Percentiles rank a stretch among this genome's conserved stretches.
Evolutionary conservation across 2,329 filamentous ascomycete genomes (phyloP).

Genomic region (Akanthomyces uredinophilus): DNA sequence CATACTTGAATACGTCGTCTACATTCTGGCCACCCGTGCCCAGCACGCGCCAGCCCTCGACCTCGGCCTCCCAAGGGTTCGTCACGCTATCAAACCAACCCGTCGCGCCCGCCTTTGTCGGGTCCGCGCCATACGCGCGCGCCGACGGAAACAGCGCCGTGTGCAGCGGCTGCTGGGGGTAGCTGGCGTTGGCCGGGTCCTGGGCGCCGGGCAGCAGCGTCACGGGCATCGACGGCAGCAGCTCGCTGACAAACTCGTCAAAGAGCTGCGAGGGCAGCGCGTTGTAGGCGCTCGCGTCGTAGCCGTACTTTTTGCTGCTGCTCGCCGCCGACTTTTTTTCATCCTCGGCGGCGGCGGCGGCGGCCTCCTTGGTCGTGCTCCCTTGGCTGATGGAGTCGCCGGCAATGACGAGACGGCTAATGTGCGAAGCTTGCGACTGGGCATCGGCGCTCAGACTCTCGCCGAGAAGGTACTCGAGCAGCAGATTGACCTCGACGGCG

Average conservation of each 20-base stretch:
- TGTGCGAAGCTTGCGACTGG: conserved; percentile 57
- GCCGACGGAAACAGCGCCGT: conserved; percentile 81
- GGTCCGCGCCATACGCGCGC: conserved; percentile 57
- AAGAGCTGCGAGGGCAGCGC: conserved; percentile 76
- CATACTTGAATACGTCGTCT: conserved; percentile 89
- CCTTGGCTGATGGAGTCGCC: conserved; percentile 74
- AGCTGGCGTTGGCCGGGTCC: conserved; percentile 83
- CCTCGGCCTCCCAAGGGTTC: conserved; percentile 86
- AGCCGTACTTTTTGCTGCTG: conserved; percentile 77
- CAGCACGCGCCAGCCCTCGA: conserved; percentile 84
- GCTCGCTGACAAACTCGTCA: conserved; percentile 72
- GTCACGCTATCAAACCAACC: conserved; percentile 86
- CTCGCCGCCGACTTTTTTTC: conserved; percentile 11
- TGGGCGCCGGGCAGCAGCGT: conserved; percentile 79
- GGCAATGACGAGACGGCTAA: conserved; percentile 83
- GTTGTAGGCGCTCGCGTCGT: conserved; percentile 86
- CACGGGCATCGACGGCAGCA: conserved; percentile 81
- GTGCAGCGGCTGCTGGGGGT: conserved; percentile 92
- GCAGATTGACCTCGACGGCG: conserved; percentile 67
- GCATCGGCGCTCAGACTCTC: conserved; percentile 61
- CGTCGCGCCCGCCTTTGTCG: conserved; percentile 34
- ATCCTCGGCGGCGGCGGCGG: conserved; percentile 20
- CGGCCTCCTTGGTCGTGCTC: conserved; percentile 36
- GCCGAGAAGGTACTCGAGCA: conserved; percentile 83
- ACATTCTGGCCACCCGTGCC: conserved; percentile 89